Evolutionary conservation across 306 rosid species (phyloP), one percentile per base, ranked within the genome.

Genomic region (Acacia confusa): DNA sequence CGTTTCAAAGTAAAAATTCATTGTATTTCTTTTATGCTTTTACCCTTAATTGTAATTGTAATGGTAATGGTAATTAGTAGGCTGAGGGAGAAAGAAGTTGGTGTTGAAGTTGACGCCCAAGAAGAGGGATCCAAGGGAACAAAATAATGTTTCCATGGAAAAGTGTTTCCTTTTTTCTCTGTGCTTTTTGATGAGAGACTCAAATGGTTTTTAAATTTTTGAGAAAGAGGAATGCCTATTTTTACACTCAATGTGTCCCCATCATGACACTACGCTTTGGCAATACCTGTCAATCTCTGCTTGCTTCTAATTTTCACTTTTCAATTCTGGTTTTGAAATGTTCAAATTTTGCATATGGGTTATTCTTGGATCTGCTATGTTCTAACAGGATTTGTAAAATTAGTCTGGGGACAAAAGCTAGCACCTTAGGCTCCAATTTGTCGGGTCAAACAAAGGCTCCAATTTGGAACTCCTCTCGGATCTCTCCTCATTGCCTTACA

Each of bases 41-140:
- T 32, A 1, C 8, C 40, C 40, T 36, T 36, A 36, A 36, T 6
- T 1, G 16, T 10, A 12, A 11, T 44, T 44, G 48, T 45, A 9
- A 36, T 6, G 7, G 16, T 10, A 12, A 11, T 44, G 11, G 48
- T 45, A 9, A 43, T 43, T 9, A 11, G 45, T 43, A 2, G 13
- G 13, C 3, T 43, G 14, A 45, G 55, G 19, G 24, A 19, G 76
- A 32, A 64, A 61, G 40, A 43, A 53, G 61, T 1, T 6, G 61
- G 61, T 55, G 25, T 55, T 55, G 61, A n/a, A 55, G 61, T 61
- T 61, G 68, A 61, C 16, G 68, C 7, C 55, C 6, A 4, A 45
- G 52, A 19, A 48, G 4, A 75, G 84, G 90, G 73, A 89, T 89
- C 89, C 89, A 82, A 83, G 81, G 86, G 84, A 87, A 87, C 89